Evolutionary conservation across 768 basidiomycete species (phyloP), one percentile per base, ranked within the genome.

Genomic region (Lactarius psammicola): DNA sequence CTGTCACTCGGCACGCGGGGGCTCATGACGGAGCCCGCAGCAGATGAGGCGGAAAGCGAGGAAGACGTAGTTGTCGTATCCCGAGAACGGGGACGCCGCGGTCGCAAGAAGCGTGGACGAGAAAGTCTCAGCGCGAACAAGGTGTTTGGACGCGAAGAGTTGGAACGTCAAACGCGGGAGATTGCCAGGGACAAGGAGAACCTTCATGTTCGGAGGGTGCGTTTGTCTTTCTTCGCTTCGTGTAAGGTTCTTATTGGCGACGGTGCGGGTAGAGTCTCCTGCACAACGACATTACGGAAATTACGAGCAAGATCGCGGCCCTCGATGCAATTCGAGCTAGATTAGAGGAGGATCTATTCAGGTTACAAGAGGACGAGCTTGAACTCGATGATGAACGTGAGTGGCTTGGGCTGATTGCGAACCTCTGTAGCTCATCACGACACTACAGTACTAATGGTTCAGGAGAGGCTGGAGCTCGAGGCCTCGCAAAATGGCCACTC

Each of bases 311-410:
- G 81, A 98, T 98, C 57, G 86, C 87, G 59, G 86, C 88, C 5
- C 78, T 98, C 40, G 93, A 95, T 70, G 81, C 78, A 18, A 92
- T 98, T 63, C 82, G 94, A 61, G 81, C 84, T 10, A 89, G 88
- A 69, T 80, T 98, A 30, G 92, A 95, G 72, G 81, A 87, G 51
- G 89, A 93, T 72, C 80, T 99, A 8, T 78, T 98, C 36, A 90
- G 85, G 74, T 75, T 98, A 55, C 92, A 95, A 64, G 96, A 99
- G 74, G 96, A 98, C 70, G 95, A 97, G 68, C 80, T 99, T 28
- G 96, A 98, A 73, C 79, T 99, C n/a, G 94, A 97, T 72, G 96
- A 97, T 66, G 96, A 99, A 78, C 76, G 94, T 95, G 72, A 72
- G 92, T 82, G 13, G 55, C 59, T 0, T 46, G 31, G 9, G 28